Conservation (phyloP, 1,284 basidiomycete species). For the Melampsora larici-populina region DNA sequence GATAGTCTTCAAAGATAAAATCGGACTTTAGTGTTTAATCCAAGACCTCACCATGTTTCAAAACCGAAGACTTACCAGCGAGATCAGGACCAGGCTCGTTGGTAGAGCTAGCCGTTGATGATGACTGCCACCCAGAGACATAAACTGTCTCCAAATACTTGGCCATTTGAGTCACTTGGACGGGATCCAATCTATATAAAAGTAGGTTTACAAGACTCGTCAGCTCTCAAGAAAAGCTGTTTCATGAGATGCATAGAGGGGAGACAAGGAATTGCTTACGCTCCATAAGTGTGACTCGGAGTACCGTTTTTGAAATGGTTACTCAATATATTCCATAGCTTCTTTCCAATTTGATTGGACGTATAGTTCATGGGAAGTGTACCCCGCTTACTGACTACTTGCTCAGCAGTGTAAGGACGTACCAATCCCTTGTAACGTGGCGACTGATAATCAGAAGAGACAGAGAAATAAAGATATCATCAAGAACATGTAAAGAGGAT, state of each 20-base stretch:
- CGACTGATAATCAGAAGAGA: background rate
- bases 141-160: slow-evolving; percentile 90
- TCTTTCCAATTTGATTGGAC: slow-evolving; percentile 79
- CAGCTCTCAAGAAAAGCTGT: background rate
- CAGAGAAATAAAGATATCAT: background rate
- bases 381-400: slow-evolving; percentile 82
- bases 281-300: slow-evolving; percentile 91
- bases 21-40: slow-evolving; percentile 48
- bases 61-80: slow-evolving; percentile 61
- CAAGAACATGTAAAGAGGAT: background rate
- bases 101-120: slow-evolving; percentile 80
- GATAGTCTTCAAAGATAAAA: slow-evolving; percentile 63
- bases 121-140: slow-evolving; percentile 90
- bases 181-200: slow-evolving; percentile 64
- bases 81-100: slow-evolving; percentile 98
- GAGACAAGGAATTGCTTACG: slow-evolving; percentile 53
- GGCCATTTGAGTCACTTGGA: slow-evolving; percentile 97
- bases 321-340: slow-evolving; percentile 71
- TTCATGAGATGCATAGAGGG: background rate
- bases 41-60: background rate
- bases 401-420: slow-evolving; percentile 72
- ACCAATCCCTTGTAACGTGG: slow-evolving; percentile 71
- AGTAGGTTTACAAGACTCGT: background rate
- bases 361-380: slow-evolving; percentile 80
- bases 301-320: slow-evolving; percentile 54